Base-by-base conservation (phyloP, 371 early-diverging fungal genomes). In the Smittium mucronatum region DNA sequence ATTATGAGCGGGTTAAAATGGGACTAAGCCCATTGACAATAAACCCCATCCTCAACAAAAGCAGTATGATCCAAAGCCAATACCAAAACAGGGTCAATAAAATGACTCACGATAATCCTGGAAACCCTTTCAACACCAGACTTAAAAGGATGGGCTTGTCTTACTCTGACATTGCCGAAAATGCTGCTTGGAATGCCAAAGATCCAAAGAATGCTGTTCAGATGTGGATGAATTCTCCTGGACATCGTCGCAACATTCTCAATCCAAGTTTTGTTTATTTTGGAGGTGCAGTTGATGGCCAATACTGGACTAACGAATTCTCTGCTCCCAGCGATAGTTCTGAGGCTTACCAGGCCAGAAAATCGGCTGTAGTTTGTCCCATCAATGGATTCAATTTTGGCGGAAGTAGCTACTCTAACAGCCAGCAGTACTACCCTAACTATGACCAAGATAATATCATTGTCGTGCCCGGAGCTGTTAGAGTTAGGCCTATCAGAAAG, bases 11-110 rank as follows among this genome's bases (percentile, higher is more conserved):
- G 8, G 58, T 64, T 30, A 67, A 70, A 17, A 33, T 65, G 8
- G 65, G 74, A 5, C 74, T 79, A 32, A 63, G 58, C 34, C 63
- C 72, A 1, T 70, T 78, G 31, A n/a, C 71, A 1, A 29, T 74
- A 57, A 75, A 78, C 63, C 75, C 76, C 0, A 73, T 69, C 1
- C 64, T 78, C 63, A 71, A 63, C 21, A 58, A 68, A 16, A 70
- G 73, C 15, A 75, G 78, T 15, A 34, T 61, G 36, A 70, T 72
- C 66, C 71, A 71, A 57, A 68, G 68, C 29, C n/a, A 71, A 16
- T 68, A 71, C 60, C 71, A 71, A 58, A 60, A 63, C n/a, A 47
- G 28, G 21, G 0, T 71, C 25, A 58, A 69, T 0, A 29, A 34
- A 26, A 57, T 71, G n/a, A 71, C 71, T 21, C 71, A 71, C 36